Evolutionary conservation across 1,284 basidiomycete species (phyloP), one percentile per base, ranked within the genome.

Genomic region (Pholiota adiposa): DNA sequence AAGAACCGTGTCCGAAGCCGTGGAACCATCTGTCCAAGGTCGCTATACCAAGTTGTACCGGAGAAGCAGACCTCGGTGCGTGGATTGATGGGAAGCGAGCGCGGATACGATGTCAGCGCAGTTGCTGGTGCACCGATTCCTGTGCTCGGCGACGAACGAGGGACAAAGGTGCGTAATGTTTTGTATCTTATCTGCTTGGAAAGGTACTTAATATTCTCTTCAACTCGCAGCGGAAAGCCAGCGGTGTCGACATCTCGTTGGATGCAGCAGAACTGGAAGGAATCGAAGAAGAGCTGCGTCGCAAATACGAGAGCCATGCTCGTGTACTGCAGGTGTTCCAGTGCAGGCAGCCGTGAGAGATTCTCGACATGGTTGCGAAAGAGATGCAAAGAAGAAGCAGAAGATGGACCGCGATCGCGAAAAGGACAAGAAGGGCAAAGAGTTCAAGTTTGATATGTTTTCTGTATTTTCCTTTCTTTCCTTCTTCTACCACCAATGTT

Each of bases 1-100:
- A 8, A 75, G 90, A 27, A 81, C 84, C 34, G 82, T 84, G 54
- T 83, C 83, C 41, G 84, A 89, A 63, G 82, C 81, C 14, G 76
- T 80, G 25, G 84, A 87, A 34, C 75, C 66, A 5, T 63, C 79
- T 25, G 92, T 0, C 92, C 89, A 12, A 80, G 89, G 61, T 89
- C 89, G 51, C 77, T 98, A 66, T 98, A 97, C 75, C 93, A 96
- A 61, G 96, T 99, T 57, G 88, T 99, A 11, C 96, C 95, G n/a
- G 97, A 99, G 80, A 89, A 89, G 69, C 91, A 96, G 75, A 88
- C 92, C 7, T 83, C 82, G 3, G 87, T 94, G n/a, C 82, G 89
- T 52, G 96, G 97, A 1, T 84, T 99, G 63, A 97, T 99, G 94
- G 96, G 97, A 56, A 94, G 91, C 76, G 96, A 97, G 64, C 85